phyloP scores from a whole-genome alignment of 1,139 yeast genomes.

The Suhomyces kunorum region DNA sequence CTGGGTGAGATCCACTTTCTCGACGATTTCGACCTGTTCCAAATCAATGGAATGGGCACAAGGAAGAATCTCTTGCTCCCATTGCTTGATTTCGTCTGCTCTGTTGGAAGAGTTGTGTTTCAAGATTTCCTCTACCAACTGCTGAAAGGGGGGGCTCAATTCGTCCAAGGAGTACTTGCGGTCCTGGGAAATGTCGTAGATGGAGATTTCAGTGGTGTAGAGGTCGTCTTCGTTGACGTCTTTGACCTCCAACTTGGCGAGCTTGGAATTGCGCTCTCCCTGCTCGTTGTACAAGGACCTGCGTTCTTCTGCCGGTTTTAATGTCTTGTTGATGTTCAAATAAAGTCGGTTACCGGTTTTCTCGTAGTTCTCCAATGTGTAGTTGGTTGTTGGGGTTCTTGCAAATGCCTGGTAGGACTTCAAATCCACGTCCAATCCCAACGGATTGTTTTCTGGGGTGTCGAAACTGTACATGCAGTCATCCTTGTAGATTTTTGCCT shows the following conservation, averaged over 20 bases:
- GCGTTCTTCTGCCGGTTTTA: conserved; percentile 40
- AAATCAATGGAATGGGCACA: conserved; percentile 72
- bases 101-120: conserved; percentile 65
- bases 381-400: conserved; percentile 41
- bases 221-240: conserved; percentile 70
- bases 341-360: conserved; percentile 54
- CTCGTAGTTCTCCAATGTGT: conserved; percentile 55
- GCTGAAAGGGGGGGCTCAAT: conserved; percentile 25
- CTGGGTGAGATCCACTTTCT: conserved; percentile 39
- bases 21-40: conserved; percentile 32
- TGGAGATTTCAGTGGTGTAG: conserved; percentile 49
- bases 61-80: conserved; percentile 86
- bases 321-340: conserved; percentile 54
- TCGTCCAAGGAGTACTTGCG: conserved; percentile 21
- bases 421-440: conserved; percentile 75
- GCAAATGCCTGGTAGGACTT: conserved; percentile 68
- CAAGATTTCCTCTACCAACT: conserved; percentile 52
- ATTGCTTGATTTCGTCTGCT: conserved; percentile 76
- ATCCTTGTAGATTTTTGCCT: conserved; percentile 63
- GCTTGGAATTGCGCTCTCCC: conserved; percentile 50
- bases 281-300: conserved; percentile 21
- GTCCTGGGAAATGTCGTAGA: conserved; percentile 47
- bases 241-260: conserved; percentile 72
- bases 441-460: conserved; percentile 57
- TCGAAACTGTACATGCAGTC: conserved; percentile 83